Base-by-base conservation (phyloP, 495 filamentous ascomycete species). In the Aspergillus asperescens region DNA sequence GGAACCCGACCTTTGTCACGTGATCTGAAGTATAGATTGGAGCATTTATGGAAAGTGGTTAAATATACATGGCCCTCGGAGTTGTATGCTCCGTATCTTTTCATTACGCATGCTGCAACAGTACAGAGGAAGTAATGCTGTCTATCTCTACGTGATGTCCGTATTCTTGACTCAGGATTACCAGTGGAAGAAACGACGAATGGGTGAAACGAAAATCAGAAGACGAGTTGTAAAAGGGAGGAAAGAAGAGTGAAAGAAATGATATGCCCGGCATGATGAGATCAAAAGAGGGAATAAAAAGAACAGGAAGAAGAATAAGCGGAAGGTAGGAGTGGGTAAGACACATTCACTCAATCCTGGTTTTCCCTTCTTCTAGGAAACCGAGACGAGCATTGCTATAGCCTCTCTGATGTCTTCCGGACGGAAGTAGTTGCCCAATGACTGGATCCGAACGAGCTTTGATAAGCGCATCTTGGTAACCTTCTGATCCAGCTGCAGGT, bases 321-420 rank as follows among this genome's bases (percentile, higher is more conserved):
- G 9, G 13, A 46, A 23, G 10, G 29, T 34, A 47, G 24, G 5
- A 40, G 4, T 23, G 28, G 1, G 10, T 12, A 12, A 12, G 18
- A 34, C n/a, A 41, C 31, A 43, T 29, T 60, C 71, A 95, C 64
- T 96, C 90, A 56, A 93, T 89, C 70, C 92, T 87, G 74, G 95
- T 96, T 77, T 97, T 97, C 15, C 92, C 92, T 62, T 97, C 92
- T 66, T 96, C 92, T 32, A 94, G 71, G 64, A 87, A 89, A 40
- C 86, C 81, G 42, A 93, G 80, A 37, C 86, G 75, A 24, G 86
- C 84, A 53, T 83, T 86, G 70, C 88, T 95, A 28, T 84, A 76
- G 9, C 88, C 87, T 19, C 87, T 76, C 64, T 90, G 88, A 59
- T 90, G 88, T 56, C 79, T 75, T 56, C 63, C 62, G 7, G 61